A percentile compares a stretch with the other conserved stretches of the same genome.
Evolutionary conservation across 805 yeast genomes (phyloP).

Genomic region (Sugiyamaella mastotermitis): DNA sequence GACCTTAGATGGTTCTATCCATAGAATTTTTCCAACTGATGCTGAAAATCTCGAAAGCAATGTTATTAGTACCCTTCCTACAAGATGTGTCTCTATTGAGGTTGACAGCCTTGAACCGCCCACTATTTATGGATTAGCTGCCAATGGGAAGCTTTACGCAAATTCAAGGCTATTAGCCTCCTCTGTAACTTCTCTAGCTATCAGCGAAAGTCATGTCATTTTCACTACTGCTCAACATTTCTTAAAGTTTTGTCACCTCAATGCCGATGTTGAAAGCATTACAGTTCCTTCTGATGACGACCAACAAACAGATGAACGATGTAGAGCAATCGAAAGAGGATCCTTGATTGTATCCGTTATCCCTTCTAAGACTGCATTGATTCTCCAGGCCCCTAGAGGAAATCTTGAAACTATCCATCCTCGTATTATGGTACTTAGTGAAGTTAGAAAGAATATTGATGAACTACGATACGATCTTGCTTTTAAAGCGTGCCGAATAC

Average conservation of each 20-base stretch:
- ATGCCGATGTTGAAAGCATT: slow-evolving; percentile 26
- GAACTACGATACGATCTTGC: slow-evolving; percentile 61
- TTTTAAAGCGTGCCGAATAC: slow-evolving; percentile 76
- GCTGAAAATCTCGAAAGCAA: slow-evolving; percentile 32
- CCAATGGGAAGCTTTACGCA: slow-evolving; percentile 67
- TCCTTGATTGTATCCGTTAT: slow-evolving; percentile 74
- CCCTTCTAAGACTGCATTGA: slow-evolving; percentile 76
- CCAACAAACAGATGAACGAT: slow-evolving; percentile 61
- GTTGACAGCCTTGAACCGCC: slow-evolving; percentile 2
- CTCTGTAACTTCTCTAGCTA: slow-evolving; percentile 75
- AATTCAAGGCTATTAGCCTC: slow-evolving; percentile 53
- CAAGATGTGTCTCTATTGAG: slow-evolving; percentile 44
- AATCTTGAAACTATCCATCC: slow-evolving; percentile 92
- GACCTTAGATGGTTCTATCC: slow-evolving; percentile 47
- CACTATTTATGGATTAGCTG: slow-evolving; percentile 64
- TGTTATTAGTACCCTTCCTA: slow-evolving; percentile 48
- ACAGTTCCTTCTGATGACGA: slow-evolving; percentile 31
- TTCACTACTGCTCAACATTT: slow-evolving; percentile 87
- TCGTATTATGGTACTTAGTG: slow-evolving; percentile 81
- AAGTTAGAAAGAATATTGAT: slow-evolving; percentile 66
- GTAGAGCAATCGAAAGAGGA: slow-evolving; percentile 86
- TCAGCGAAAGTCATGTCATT: slow-evolving; percentile 65
- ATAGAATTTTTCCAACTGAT: slow-evolving; percentile 22
- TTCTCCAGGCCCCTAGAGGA: slow-evolving; percentile 93
- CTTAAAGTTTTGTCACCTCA: slow-evolving; percentile 73